A percentile compares a stretch with the other conserved stretches of the same genome.
These are phyloP conservation scores for Microdochium nivale DNA, from an alignment of 2,329 filamentous ascomycete genomes.

Conservation along the genomic window DNA sequence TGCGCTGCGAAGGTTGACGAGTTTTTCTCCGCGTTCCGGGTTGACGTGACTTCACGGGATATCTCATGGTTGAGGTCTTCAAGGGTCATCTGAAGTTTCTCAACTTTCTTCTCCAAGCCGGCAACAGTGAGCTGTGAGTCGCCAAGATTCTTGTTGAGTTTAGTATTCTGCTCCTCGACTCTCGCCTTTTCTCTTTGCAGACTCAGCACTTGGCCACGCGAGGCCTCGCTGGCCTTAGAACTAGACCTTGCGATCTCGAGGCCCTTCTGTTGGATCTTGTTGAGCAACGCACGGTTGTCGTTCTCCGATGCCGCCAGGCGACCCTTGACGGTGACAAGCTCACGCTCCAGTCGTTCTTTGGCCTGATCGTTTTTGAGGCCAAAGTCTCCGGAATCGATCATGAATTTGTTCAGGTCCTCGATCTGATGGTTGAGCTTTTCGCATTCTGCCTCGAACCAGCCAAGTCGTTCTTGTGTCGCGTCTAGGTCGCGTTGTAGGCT, in stretches of 20 bases:
- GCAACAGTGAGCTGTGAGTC: conserved; percentile 77
- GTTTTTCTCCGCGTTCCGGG: conserved; percentile 81
- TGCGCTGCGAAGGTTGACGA: conserved; percentile 74
- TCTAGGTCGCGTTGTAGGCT: conserved; percentile 74
- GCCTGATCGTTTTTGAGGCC: conserved; percentile 85
- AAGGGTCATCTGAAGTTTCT: conserved; percentile 79
- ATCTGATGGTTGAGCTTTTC: conserved; percentile 69
- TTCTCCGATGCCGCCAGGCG: conserved; percentile 88
- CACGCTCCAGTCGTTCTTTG: conserved; percentile 86
- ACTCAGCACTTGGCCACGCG: conserved; percentile 65
- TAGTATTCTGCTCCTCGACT: conserved; percentile 73
- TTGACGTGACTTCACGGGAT: conserved; percentile 80
- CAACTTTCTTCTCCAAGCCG: conserved; percentile 85
- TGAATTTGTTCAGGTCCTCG: conserved; percentile 77
- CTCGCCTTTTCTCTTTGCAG: conserved; percentile 78
- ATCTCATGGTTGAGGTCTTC: conserved; percentile 93
- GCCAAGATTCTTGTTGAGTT: conserved; percentile 74
- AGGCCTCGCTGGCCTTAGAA: conserved; percentile 76
- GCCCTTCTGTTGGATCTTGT: conserved; percentile 96
- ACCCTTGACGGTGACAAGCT: conserved; percentile 84
- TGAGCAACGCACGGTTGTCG: conserved; percentile 88
- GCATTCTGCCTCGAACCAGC: conserved; percentile 73
- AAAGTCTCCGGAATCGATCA: conserved; percentile 83
- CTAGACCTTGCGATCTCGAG: conserved; percentile 88
- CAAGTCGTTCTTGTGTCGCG: conserved; percentile 64